These are phyloP conservation scores for Phalaenopsis hybrid DNA, from an alignment of 116 monocot genomes.

Conservation along the genomic window DNA sequence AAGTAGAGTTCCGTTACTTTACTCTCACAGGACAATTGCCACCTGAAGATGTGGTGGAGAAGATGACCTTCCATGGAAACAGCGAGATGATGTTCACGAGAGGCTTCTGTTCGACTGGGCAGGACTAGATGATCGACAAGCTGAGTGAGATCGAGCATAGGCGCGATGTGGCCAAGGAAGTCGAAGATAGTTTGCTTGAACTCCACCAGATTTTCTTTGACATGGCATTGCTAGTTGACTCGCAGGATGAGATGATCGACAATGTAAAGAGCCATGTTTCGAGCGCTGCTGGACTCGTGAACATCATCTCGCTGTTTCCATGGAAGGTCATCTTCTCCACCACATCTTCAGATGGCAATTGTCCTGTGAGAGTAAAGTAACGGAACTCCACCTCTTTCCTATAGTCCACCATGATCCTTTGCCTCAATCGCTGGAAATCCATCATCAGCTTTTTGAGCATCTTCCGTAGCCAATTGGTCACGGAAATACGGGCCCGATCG, in stretches of 20 bases:
- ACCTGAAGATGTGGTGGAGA: constrained; percentile 1
- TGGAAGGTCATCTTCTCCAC: background rate
- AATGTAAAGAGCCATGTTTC: constrained; percentile 77
- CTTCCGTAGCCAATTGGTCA: too few relatives aligned
- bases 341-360: constrained; percentile 45
- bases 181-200: too few relatives aligned
- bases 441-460: too few relatives aligned
- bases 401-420: too few relatives aligned
- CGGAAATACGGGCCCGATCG: too few relatives aligned
- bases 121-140: constrained; percentile 39
- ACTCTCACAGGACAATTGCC: constrained; percentile 30
- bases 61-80: too few relatives aligned
- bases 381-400: too few relatives aligned
- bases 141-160: too few relatives aligned
- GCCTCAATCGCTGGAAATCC: too few relatives aligned
- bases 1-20: too few relatives aligned
- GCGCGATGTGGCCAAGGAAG: too few relatives aligned
- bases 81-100: background rate
- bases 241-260: constrained; percentile 84
- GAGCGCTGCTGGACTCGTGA: constrained; percentile 31
- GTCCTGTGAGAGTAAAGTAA: constrained; percentile 11
- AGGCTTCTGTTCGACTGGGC: constrained; percentile 42
- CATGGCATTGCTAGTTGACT: constrained; percentile 91
- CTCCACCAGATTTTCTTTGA: too few relatives aligned
- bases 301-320: constrained; percentile 9